A percentile compares a stretch with the other conserved stretches of the same genome.
phyloP scores from a whole-genome alignment of 139 green algal genomes.

The Coelastrella sp. region DNA sequence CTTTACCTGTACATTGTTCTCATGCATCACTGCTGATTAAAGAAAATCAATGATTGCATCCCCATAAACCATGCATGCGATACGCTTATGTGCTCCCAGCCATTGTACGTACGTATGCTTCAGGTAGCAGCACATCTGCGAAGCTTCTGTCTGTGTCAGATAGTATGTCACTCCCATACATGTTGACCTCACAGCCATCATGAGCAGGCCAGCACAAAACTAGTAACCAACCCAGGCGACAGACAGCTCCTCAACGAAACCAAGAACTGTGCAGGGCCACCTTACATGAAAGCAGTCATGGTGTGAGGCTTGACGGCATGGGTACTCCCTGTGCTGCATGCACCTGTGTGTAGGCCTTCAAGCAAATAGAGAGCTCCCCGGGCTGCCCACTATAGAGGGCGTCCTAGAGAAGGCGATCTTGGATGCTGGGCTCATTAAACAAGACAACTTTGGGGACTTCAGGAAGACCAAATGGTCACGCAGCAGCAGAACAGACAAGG shows the following conservation, averaged over 20 bases:
- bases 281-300: background rate
- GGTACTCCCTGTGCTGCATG: background rate
- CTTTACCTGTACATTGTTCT: background rate
- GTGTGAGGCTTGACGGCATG: background rate
- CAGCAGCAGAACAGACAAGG: slow-evolving; percentile 94
- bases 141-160: too few species aligned
- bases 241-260: background rate
- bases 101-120: background rate
- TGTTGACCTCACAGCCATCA: too few species aligned
- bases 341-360: slow-evolving; percentile 67
- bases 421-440: slow-evolving; percentile 61
- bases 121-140: too few species aligned
- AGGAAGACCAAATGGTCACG: slow-evolving; percentile 82
- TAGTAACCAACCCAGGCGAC: background rate
- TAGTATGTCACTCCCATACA: too few species aligned
- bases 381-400: slow-evolving; percentile 64
- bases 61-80: background rate
- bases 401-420: slow-evolving; percentile 73
- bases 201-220: too few species aligned
- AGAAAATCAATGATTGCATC: too few species aligned
- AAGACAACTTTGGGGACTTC: slow-evolving; percentile 71
- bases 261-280: background rate
- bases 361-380: slow-evolving; percentile 50
- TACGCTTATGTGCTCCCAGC: background rate
- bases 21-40: background rate